phyloP scores from a whole-genome alignment of 805 yeast species.

The Diddensiella transvaalensis region DNA sequence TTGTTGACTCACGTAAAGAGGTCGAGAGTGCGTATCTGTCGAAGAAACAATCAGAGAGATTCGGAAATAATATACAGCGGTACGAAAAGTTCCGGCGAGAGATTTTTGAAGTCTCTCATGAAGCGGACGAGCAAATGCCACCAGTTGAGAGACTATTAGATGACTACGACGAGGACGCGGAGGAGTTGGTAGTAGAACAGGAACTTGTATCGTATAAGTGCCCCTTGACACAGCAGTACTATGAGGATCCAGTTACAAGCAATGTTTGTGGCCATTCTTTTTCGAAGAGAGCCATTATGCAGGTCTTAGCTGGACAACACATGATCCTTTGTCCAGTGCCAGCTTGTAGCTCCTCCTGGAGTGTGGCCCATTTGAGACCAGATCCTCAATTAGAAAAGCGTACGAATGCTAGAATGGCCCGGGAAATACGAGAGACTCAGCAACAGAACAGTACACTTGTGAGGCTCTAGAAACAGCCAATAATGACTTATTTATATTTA shows the following conservation, averaged over 20 bases:
- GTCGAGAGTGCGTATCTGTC: neutral
- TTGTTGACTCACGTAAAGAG: neutral
- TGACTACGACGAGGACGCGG: slow-evolving; percentile 26
- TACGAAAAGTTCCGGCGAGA: slow-evolving; percentile 15
- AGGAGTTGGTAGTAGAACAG: slow-evolving; percentile 29
- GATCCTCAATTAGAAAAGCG: slow-evolving; percentile 16
- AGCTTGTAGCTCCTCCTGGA: slow-evolving; percentile 18
- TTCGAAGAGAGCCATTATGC: slow-evolving; percentile 25
- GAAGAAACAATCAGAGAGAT: neutral
- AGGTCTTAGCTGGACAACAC: slow-evolving; percentile 13
- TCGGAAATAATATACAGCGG: neutral
- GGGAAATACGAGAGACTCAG: slow-evolving; percentile 17
- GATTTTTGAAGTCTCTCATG: slow-evolving; percentile 18
- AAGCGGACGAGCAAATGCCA: slow-evolving; percentile 22
- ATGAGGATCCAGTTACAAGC: slow-evolving; percentile 32
- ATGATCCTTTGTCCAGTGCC: slow-evolving; percentile 22
- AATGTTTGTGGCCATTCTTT: slow-evolving; percentile 30
- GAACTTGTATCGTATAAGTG: slow-evolving; percentile 28
- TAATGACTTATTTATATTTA: too few relatives aligned
- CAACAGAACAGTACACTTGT: slow-evolving; percentile 2
- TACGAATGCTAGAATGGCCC: slow-evolving; percentile 15
- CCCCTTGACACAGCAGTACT: slow-evolving; percentile 28
- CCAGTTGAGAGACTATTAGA: slow-evolving; percentile 13
- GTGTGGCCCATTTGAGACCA: slow-evolving; percentile 6
- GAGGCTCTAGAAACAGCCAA: neutral